Evolutionary conservation across 148 eudicot genomes (phyloP).

Genomic region (Gaultheria prostrata): DNA sequence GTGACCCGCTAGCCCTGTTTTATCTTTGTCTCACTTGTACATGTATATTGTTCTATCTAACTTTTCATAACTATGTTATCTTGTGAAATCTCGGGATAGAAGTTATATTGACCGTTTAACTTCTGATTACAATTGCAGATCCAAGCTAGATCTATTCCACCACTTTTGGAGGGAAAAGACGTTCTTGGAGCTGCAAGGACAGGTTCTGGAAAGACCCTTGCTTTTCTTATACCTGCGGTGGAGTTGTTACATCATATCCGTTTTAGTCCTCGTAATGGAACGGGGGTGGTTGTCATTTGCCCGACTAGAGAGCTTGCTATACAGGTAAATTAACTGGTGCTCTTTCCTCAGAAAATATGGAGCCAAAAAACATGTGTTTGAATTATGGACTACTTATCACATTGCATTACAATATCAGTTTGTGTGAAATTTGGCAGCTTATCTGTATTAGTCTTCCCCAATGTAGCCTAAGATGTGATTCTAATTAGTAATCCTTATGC

Average conservation of each 20-base stretch:
- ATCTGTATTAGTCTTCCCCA: neutral
- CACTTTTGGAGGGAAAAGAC: constrained; percentile 83
- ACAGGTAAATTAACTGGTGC: constrained; percentile 47
- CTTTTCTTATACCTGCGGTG: constrained; percentile 85
- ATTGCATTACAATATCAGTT: neutral
- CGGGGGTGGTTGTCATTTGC: constrained; percentile 77
- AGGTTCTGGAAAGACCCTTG: constrained; percentile 98
- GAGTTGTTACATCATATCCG: constrained; percentile 55
- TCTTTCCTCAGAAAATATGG: neutral
- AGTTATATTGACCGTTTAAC: neutral
- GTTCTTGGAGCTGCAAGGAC: constrained; percentile 99
- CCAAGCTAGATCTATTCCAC: constrained; percentile 88
- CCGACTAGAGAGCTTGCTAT: constrained; percentile 98
- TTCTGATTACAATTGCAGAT: constrained; percentile 39
- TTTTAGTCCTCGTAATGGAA: constrained; percentile 81
- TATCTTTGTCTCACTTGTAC: neutral
- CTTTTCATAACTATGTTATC: neutral
- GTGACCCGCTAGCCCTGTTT: neutral
- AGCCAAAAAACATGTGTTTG: neutral
- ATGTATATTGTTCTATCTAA: neutral
- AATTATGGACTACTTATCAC: neutral
- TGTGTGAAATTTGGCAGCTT: neutral
- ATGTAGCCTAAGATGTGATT: neutral
- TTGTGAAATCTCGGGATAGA: neutral
- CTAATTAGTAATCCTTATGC: neutral